These are phyloP conservation scores for Yamadazyma buinensis DNA, from an alignment of 1,139 yeast genomes.

Conservation along the genomic window DNA sequence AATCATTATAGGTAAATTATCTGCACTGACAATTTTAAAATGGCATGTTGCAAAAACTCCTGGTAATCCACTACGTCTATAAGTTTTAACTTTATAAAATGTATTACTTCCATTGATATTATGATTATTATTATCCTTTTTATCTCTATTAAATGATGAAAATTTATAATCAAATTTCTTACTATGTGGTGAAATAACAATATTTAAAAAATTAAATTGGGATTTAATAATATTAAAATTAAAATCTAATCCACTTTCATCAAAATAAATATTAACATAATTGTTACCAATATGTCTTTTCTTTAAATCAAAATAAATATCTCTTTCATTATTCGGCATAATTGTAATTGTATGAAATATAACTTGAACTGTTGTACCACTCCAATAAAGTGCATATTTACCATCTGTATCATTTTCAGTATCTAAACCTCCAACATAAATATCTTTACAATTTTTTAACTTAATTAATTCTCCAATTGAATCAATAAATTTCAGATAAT, in stretches of 20 bases:
- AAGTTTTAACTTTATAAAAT: conserved; percentile 57
- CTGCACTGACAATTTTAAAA: conserved; percentile 62
- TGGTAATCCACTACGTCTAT: conserved; percentile 67
- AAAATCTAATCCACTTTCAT: conserved; percentile 65
- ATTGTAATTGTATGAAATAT: conserved; percentile 77
- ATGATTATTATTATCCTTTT: too few species aligned
- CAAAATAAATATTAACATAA: conserved; percentile 74
- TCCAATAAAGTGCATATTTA: conserved; percentile 70
- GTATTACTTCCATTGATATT: neutral
- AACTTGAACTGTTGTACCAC: conserved; percentile 66
- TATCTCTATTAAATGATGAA: too few species aligned
- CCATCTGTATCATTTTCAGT: conserved; percentile 70
- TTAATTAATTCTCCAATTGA: conserved; percentile 57
- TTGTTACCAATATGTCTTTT: conserved; percentile 87
- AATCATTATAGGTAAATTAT: conserved; percentile 58
- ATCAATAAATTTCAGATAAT: conserved; percentile 56
- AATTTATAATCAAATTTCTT: conserved; percentile 10
- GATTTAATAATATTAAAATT: conserved; percentile 69
- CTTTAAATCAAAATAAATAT: conserved; percentile 45
- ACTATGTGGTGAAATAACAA: conserved; percentile 70
- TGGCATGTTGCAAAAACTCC: conserved; percentile 75
- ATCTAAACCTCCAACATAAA: conserved; percentile 80
- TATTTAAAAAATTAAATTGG: conserved; percentile 79
- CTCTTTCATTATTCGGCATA: conserved; percentile 59
- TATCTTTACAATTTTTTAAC: conserved; percentile 47